Evolutionary conservation across 306 rosid species (phyloP), one percentile per base, ranked within the genome.

Genomic region (Citrullus colocynthis): DNA sequence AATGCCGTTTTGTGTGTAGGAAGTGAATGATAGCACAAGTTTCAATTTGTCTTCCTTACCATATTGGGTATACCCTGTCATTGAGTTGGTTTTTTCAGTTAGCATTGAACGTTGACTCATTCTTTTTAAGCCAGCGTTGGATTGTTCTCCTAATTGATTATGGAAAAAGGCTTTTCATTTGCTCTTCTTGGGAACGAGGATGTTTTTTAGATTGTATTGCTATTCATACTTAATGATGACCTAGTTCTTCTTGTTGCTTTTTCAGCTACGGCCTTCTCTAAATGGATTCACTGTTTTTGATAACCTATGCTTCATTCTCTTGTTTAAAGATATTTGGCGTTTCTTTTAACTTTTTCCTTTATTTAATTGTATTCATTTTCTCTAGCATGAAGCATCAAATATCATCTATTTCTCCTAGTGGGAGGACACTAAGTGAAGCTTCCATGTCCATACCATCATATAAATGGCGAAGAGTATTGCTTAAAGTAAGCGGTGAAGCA

Each of bases 401-500:
- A 75, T 82, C 92, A 34, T 84, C 95, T 49, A 73, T 86, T 79
- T 80, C 91, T 49, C 78, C 87, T 2, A 84, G 87, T 81, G 89
- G 81, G 42, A 72, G 85, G 62, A 88, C 96, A 34, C 77, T 90
- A 88, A 88, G 77, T 83, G 97, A 88, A 77, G 66, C 75, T 13
- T 83, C 74, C 80, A 49, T 80, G 69, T 78, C 91, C 24, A 86
- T 73, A 74, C 80, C 91, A 62, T 82, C 91, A 2, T 80, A 12
- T 79, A 92, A 87, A 84, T 95, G 99, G 99, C 80, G 55, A 83
- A 90, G 99, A 88, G 97, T 95, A 44, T 89, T 95, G 86, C 99
- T 95, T 80, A 95, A 95, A 89, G 99, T 95, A 74, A 90, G 94
- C 4, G 99, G 99, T 36, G 99, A 95, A 88, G 99, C 99, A 73